Base-by-base conservation (phyloP, 2,329 filamentous ascomycete species). In the Penicillium sp. region DNA sequence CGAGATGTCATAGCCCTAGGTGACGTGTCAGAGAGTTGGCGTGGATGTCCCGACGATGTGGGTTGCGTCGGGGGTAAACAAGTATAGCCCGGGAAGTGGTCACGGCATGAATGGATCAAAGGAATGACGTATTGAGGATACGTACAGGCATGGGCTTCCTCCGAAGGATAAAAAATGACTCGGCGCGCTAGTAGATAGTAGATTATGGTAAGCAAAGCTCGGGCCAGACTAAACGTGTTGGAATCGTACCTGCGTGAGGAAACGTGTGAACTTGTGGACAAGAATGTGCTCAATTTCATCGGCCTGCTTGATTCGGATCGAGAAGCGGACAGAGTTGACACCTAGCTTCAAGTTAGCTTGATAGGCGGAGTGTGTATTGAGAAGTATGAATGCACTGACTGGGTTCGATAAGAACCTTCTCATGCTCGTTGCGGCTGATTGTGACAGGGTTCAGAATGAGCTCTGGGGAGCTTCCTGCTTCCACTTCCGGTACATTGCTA, bases 231-330 rank as follows among this genome's bases (percentile, higher is more conserved):
- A 1, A 6, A 30, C 37, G 3, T 19, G 14, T 43, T 28, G 22
- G n/a, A 42, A 14, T 33, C 52, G 11, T 78, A 94, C 85, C 81
- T 97, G 94, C 42, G 92, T 97, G 80, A 99, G 81, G 84, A 99
- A 99, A 59, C 95, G 86, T 43, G 93, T 97, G 74, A 99, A 98
- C 81, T 99, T 99, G 82, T 98, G 95, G 66, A 99, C 95, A 64
- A 99, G 83, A 67, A 99, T 58, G 58, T 96, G 87, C 80, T 99
- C 95, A 73, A 98, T 99, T 82, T 99, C 95, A 78, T 99, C 95
- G 64, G 95, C 95, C 83, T 99, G 95, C 83, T 99, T 99, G 80
- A 99, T 97, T 84, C 94, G 92, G 82, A 99, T 96, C 85, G 92
- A 97, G 74, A 99, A 91, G 70, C 95, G 90, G 69, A 99, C 91